These are phyloP conservation scores for Colletotrichum sp. DNA, from an alignment of 2,329 filamentous ascomycete species.

Conservation along the genomic window DNA sequence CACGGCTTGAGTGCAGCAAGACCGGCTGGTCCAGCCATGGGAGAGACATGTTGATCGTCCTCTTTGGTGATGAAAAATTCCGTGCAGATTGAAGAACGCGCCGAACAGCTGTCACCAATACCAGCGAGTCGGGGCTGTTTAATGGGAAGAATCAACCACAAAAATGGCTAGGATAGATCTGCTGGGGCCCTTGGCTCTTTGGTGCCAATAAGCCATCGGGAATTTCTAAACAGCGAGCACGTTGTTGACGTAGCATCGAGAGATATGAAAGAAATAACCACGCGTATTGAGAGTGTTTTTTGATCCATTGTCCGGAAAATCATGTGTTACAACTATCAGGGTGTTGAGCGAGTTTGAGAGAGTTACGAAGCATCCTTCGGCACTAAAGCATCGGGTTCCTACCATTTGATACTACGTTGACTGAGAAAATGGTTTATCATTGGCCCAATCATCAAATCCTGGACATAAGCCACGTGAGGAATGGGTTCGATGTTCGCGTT, in stretches of 20 bases:
- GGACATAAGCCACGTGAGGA: not conserved
- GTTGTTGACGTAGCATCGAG: not conserved
- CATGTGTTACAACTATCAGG: not conserved
- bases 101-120: not conserved
- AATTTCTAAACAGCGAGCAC: not conserved
- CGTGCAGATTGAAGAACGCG: not conserved
- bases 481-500: not conserved
- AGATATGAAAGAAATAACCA: not conserved
- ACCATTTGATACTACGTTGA: not conserved
- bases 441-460: not conserved
- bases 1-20: conserved; percentile 42
- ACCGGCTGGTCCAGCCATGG: conserved; percentile 46
- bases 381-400: not conserved
- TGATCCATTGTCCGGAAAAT: not conserved
- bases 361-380: not conserved
- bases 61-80: not conserved
- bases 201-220: not conserved
- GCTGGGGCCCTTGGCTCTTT: not conserved
- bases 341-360: conserved; percentile 13
- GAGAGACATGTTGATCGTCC: not conserved
- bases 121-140: not conserved
- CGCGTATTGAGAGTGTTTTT: not conserved
- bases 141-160: not conserved
- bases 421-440: not conserved
- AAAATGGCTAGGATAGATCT: not conserved